Base-by-base conservation (phyloP, 352 stramenopile genomes). In the Globisporangium iwayamae region DNA sequence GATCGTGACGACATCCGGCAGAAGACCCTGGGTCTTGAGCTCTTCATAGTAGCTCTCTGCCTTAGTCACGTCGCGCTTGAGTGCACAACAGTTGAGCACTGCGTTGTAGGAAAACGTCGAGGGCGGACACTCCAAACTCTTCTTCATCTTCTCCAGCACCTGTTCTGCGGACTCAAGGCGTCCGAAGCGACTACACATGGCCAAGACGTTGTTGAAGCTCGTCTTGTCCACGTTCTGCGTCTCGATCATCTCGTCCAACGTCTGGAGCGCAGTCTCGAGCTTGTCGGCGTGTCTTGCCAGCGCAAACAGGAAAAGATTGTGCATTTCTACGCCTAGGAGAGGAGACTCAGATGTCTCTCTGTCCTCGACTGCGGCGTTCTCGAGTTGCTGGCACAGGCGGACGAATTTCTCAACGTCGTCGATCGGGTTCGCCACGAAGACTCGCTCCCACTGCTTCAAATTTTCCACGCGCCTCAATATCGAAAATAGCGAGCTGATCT, bases 71-170 rank as follows among this genome's bases (percentile, higher is more conserved):
- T 78, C 64, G 25, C 72, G 66, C 67, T 67, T 22, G 10, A 66
- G 38, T 7, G 79, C 79, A 51, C 66, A 86, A 32, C 67, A 74
- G 54, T 83, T 85, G 43, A 88, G 46, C 16, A 86, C 34, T 4
- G 75, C 62, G 41, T 88, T 86, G 50, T 85, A 88, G 41, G 47
- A 54, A 56, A 56, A 53, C 41, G 34, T 61, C 39, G 66, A 28
- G n/a, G 41, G 30, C 28, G 14, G 1, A 3, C 36, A 56, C n/a
- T 62, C 25, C n/a, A 11, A 13, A 20, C 68, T 66, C 13, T 47
- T 48, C 34, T 79, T 77, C 74, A 83, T 77, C 55, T 69, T 72
- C 4, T 46, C 47, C 13, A 87, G 60, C 32, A 84, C 69, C 14
- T 32, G 61, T n/a, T 75, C n/a, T 4, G 76, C 78, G 38, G 67